Evolutionary conservation across 495 filamentous ascomycete species (phyloP).

Genomic region (Durotheca rogersii): DNA sequence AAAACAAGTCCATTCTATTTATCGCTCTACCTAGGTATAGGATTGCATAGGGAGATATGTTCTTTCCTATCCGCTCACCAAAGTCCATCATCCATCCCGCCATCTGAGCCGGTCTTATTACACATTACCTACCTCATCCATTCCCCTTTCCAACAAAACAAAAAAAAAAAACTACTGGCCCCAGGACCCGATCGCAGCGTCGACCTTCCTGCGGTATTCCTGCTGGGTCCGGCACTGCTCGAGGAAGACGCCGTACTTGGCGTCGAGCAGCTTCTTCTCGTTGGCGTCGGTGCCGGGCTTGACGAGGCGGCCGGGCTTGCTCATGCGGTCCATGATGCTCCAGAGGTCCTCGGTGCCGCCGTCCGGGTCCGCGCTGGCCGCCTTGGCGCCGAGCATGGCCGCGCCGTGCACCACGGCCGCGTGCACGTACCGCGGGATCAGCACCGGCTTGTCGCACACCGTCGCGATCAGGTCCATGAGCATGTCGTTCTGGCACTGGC

Average conservation of each 20-base stretch:
- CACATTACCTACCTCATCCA: neutral
- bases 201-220: constrained; percentile 66
- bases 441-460: constrained; percentile 84
- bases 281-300: constrained; percentile 65
- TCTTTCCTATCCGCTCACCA: neutral
- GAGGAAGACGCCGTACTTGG: constrained; percentile 84
- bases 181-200: constrained; percentile 62
- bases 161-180: too few relatives aligned
- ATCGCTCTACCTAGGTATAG: too few relatives aligned
- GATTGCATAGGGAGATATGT: too few relatives aligned
- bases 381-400: constrained; percentile 95
- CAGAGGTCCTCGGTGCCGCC: constrained; percentile 85
- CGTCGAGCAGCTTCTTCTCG: constrained; percentile 75
- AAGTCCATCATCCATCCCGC: neutral
- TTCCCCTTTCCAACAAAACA: too few relatives aligned
- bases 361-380: constrained; percentile 71
- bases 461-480: constrained; percentile 89
- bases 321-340: constrained; percentile 97
- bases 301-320: constrained; percentile 84
- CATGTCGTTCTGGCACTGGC: constrained; percentile 92
- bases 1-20: too few relatives aligned
- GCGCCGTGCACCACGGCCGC: constrained; percentile 96
- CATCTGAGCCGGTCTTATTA: neutral
- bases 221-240: constrained; percentile 76
- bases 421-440: constrained; percentile 88